Conservation (phyloP, 2,329 filamentous ascomycete genomes). For the Conoideocrella luteorostrata region DNA sequence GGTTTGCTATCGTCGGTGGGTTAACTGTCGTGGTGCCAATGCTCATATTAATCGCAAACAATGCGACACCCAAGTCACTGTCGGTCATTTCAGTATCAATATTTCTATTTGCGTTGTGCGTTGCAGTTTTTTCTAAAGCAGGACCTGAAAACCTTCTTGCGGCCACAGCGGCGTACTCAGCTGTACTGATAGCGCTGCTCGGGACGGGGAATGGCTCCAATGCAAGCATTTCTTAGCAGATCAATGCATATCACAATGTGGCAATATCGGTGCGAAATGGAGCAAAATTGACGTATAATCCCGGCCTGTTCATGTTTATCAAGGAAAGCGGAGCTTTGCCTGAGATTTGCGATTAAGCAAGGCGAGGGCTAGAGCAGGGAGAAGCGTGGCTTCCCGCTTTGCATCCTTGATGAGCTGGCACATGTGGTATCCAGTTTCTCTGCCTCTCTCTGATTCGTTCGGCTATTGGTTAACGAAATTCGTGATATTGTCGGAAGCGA, state of each 20-base stretch:
- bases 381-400: no score
- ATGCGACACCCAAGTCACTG: neutral
- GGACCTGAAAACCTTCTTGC: neutral
- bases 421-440: no score
- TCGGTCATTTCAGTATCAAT: neutral
- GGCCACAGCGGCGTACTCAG: neutral
- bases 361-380: no score
- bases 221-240: neutral
- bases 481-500: no score
- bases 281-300: no score
- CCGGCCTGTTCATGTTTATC: no score
- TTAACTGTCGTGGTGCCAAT: neutral
- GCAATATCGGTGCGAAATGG: neutral
- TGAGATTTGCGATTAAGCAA: no score
- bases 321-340: no score
- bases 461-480: no score
- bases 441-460: no score
- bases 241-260: neutral
- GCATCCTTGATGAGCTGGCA: no score
- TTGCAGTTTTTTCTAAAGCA: neutral
- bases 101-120: neutral
- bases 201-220: neutral
- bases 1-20: neutral
- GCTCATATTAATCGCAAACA: neutral
- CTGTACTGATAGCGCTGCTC: neutral